A percentile compares a stretch with the other conserved stretches of the same genome.
Conservation (phyloP, 2,329 filamentous ascomycete species). For the Biscogniauxia sp. region DNA sequence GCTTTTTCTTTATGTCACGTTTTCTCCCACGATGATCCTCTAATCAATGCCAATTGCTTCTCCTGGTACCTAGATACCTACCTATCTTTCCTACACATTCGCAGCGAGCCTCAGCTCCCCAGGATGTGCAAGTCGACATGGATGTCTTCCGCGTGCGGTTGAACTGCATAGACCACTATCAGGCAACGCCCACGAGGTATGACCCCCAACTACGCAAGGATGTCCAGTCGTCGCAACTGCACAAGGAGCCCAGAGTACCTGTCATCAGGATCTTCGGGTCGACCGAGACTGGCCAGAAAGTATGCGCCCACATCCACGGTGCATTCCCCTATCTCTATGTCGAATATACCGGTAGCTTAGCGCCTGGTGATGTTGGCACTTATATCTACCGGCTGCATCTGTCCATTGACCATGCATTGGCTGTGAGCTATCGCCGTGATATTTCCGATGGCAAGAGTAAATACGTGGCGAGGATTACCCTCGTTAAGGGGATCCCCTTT, state of each 20-base stretch:
- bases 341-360: slow-evolving; percentile 72
- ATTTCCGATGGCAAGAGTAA: slow-evolving; percentile 61
- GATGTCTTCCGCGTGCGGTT: slow-evolving; percentile 85
- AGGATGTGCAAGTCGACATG: slow-evolving; percentile 37
- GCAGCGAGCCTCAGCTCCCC: slow-evolving; percentile 6
- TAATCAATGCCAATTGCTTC: neutral
- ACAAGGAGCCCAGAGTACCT: slow-evolving; percentile 71
- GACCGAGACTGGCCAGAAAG: slow-evolving; percentile 91
- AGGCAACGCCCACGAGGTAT: slow-evolving; percentile 72
- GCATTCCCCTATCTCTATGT: slow-evolving; percentile 95
- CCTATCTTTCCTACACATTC: slow-evolving; percentile 9
- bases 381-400: slow-evolving; percentile 78
- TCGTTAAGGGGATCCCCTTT: slow-evolving; percentile 92
- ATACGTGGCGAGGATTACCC: slow-evolving; percentile 86
- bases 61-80: too few relatives aligned
- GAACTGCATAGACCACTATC: slow-evolving; percentile 96
- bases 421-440: slow-evolving; percentile 79
- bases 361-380: slow-evolving; percentile 64
- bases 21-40: neutral
- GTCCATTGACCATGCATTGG: slow-evolving; percentile 87
- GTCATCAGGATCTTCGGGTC: slow-evolving; percentile 89
- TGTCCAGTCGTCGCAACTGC: slow-evolving; percentile 55
- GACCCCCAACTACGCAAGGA: slow-evolving; percentile 75
- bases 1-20: neutral
- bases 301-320: slow-evolving; percentile 93